phyloP scores from a whole-genome alignment of 2,329 filamentous ascomycete genomes.

The Apiospora sp. region DNA sequence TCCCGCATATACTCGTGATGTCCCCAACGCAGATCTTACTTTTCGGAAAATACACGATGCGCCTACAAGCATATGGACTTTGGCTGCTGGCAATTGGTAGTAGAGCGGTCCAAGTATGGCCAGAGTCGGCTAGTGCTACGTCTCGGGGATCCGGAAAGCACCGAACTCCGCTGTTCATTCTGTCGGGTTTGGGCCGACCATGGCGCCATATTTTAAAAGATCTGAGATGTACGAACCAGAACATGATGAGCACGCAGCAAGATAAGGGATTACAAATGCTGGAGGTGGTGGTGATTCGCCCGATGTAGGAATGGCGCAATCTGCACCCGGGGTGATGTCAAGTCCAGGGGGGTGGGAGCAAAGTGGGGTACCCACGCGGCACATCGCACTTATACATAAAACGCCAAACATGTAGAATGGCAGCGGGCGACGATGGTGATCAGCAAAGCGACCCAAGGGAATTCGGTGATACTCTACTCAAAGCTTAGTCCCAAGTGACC shows the following conservation, averaged over 20 bases:
- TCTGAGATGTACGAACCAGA: neutral
- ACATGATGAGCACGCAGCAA: neutral
- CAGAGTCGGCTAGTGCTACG: too few species aligned
- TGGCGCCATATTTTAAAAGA: neutral
- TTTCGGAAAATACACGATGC: too few species aligned
- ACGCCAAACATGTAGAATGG: neutral
- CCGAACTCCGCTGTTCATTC: neutral
- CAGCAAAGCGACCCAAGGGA: neutral
- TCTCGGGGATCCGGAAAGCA: neutral
- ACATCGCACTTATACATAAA: neutral
- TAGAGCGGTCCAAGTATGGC: neutral
- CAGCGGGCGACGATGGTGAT: neutral
- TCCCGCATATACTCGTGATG: too few species aligned
- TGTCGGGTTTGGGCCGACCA: neutral
- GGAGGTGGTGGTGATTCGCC: neutral
- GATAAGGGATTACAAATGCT: constrained; percentile 23
- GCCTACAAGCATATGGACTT: neutral
- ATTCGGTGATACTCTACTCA: neutral
- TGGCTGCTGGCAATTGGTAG: neutral
- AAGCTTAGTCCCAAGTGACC: neutral
- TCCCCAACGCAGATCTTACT: neutral
- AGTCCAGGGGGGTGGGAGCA: neutral
- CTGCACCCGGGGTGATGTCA: constrained; percentile 7
- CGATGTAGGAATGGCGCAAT: constrained; percentile 21
- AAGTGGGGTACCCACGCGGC: neutral